Evolutionary conservation across 2,329 filamentous ascomycete genomes (phyloP), one percentile per base, ranked within the genome.

Genomic region (Phaeosphaeria sp.): DNA sequence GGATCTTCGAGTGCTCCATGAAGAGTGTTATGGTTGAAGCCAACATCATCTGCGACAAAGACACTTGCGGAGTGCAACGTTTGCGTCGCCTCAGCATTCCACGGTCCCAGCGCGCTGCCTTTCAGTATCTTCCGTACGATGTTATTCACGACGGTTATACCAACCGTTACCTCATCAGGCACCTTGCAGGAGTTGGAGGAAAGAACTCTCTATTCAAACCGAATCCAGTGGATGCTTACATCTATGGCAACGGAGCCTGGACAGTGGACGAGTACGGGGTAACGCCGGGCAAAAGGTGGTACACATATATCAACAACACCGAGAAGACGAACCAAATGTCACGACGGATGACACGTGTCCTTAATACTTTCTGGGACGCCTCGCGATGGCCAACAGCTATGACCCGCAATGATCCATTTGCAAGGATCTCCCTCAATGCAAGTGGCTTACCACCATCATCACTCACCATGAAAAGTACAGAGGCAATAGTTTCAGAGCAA

Each of bases 1-100:
- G n/a, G n/a, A 42, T 57, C 6, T 57, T 45, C 39, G 55, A 57
- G 20, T 58, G 56, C 44, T 55, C 51, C 3, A 48, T 51, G 42
- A 54, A 51, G 13, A 58, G 56, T 30, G 47, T 55, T 22, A 40
- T 54, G 18, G 48, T 55, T 13, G 56, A 58, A 25, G 48, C 48
- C 43, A 51, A 58, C 20, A 30, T 58, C 3, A 24, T 33, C 9
- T 58, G 56, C 24, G 15, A 40, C 7, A 18, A 42, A 6, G 46
- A 51, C 11, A 33, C 13, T 17, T 58, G 56, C 43, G 22, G 17
- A 15, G 40, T 53, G 17, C 21, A 49, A 22, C 42, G 51, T 1
- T 11, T 58, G 20, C 51, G 56, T 17, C 56, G 51, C 8, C 51
- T 51, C 9, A 20, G 40, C 6, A 49, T n/a, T 36, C 22, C 47